Percentiles rank a stretch among this genome's conserved stretches.
Conservation (phyloP, 148 eudicot genomes). For the Arbutus unedo region DNA sequence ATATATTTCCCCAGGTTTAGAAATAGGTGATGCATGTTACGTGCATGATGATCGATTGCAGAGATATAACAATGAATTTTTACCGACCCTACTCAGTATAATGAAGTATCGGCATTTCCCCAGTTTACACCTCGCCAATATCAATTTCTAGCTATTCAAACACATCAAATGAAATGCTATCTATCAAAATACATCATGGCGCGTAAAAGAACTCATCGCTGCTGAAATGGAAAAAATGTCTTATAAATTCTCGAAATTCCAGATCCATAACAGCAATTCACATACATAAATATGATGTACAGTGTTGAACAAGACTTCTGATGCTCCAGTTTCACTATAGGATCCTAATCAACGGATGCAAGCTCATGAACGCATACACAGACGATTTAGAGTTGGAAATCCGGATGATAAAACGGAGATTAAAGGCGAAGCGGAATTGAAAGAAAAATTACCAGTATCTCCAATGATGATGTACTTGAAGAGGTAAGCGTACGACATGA, state of each 20-base stretch:
- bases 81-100: neutral
- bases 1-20: neutral
- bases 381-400: neutral
- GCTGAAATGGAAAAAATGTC: neutral
- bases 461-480: conserved; percentile 93
- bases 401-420: neutral
- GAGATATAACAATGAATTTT: neutral
- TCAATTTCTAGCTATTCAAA: neutral
- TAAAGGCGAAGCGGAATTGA: neutral
- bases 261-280: neutral
- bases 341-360: neutral
- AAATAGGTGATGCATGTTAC: neutral
- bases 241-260: neutral
- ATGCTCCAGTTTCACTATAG: neutral
- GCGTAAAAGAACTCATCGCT: neutral
- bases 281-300: neutral
- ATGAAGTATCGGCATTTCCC: neutral
- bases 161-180: neutral
- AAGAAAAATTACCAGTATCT: conserved; percentile 53
- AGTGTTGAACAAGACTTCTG: neutral
- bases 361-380: neutral
- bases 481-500: conserved; percentile 86
- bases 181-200: neutral
- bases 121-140: neutral
- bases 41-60: neutral